Base-by-base conservation (phyloP, 768 basidiomycete genomes). In the Leucocoprinus birnbaumii region DNA sequence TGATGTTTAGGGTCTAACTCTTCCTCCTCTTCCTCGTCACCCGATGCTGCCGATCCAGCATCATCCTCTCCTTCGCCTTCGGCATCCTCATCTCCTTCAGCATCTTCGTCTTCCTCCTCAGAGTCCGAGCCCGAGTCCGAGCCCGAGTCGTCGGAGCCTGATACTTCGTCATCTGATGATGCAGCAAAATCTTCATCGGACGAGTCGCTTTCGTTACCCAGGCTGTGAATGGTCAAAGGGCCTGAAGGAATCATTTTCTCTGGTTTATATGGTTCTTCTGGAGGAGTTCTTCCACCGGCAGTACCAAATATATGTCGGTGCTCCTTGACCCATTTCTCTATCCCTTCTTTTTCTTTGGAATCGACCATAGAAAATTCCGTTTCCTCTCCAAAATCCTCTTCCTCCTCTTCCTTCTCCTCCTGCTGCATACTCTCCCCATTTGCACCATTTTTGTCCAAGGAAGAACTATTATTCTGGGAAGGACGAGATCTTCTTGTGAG, bases 341-440 rank as follows among this genome's bases (percentile, higher is more conserved):
- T 84, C 21, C 80, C 77, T 35, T 84, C 82, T 61, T 84, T 79
- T 64, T 91, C 88, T 59, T 73, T 75, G 24, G 80, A 82, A 58
- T 91, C 89, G 3, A 91, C 77, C 79, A 89, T 83, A 26, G 78
- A 76, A 62, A 91, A 87, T 62, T 83, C 82, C 1, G 82, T 82
- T 65, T 89, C 87, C 43, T 80, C 71, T 0, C 76, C 77, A 7
- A 74, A 72, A 7, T 73, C 77, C 25, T 75, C 79, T 1, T 68
- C 72, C 0, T 66, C 75, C 18, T 71, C 75, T 19, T 72, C 73
- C 1, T 55, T 44, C 19, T 66, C 75, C 18, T 71, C 75, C 21
- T 72, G 73, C 1, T 55, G 43, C 19, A 51, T 18, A 14, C 6
- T 31, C 31, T 5, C 31, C 31, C 31, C 31, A 5, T 31, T 11